Percentiles rank a stretch among this genome's conserved stretches.
phyloP scores from a whole-genome alignment of 2,329 filamentous ascomycete species.

The Colletotrichum liaoningense region DNA sequence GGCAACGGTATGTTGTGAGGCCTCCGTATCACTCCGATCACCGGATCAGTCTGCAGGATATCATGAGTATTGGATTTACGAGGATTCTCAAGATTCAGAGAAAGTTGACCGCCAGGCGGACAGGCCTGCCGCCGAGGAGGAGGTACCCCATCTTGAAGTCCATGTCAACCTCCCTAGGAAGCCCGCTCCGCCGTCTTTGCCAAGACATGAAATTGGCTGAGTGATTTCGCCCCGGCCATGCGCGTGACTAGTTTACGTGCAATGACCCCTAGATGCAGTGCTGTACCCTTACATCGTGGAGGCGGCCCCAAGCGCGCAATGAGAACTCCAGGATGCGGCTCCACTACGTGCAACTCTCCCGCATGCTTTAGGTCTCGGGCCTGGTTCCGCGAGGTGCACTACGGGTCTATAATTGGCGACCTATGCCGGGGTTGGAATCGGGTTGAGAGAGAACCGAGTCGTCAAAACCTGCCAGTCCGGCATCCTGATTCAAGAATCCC shows the following conservation, averaged over 20 bases:
- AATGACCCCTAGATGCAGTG: no score
- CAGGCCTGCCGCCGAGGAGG: background rate
- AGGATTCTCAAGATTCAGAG: background rate
- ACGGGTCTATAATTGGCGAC: constrained; percentile 6
- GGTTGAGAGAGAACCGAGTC: constrained; percentile 7
- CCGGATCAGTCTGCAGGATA: no score
- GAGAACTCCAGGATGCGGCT: background rate
- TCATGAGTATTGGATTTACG: background rate
- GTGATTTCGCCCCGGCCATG: background rate
- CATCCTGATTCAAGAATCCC: constrained; percentile 17
- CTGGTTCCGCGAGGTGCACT: background rate
- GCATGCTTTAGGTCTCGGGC: constrained; percentile 4
- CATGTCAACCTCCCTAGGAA: background rate
- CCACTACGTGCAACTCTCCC: background rate
- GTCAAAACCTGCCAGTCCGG: constrained; percentile 18
- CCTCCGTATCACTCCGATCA: no score
- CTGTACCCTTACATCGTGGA: no score
- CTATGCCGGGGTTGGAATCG: constrained; percentile 8
- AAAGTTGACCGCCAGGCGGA: no score
- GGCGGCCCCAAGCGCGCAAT: no score
- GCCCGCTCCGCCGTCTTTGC: background rate
- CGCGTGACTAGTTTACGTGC: background rate
- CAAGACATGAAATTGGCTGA: background rate
- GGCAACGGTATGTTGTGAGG: no score
- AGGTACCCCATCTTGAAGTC: background rate